These are phyloP conservation scores for Histomonas meleagridis DNA, from an alignment of 208 protist species.

Conservation along the genomic window DNA sequence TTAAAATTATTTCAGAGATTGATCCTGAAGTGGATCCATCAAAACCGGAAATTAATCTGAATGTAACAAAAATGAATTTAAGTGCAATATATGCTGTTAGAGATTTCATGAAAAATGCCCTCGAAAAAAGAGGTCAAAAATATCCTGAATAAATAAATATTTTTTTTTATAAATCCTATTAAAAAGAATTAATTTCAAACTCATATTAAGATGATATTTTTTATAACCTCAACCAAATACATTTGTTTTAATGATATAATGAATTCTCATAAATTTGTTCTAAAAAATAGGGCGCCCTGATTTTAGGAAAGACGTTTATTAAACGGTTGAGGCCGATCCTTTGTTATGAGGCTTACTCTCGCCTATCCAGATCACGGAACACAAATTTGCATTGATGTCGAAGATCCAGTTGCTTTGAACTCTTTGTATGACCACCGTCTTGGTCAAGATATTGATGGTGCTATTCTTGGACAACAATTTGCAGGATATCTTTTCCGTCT, in stretches of 20 bases:
- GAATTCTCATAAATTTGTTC: no score
- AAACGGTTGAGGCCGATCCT: not conserved
- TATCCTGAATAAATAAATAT: not conserved
- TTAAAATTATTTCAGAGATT: no score
- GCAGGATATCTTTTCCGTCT: slow-evolving; percentile 95
- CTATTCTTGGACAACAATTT: slow-evolving; percentile 68
- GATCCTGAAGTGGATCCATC: no score
- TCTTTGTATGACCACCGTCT: not conserved
- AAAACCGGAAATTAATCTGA: no score
- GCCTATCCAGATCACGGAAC: slow-evolving; percentile 66
- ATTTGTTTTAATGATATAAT: no score
- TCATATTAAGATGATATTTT: no score
- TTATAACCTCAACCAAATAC: no score
- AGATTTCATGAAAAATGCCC: not conserved
- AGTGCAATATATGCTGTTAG: not conserved
- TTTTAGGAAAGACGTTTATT: no score
- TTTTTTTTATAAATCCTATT: no score
- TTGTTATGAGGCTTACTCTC: slow-evolving; percentile 68
- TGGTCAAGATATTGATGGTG: slow-evolving; percentile 56
- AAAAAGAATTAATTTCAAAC: no score
- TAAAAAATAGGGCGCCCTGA: no score
- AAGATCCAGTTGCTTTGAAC: slow-evolving; percentile 54
- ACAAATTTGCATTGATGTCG: slow-evolving; percentile 69
- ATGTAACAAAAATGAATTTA: not conserved
- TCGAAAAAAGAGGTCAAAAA: not conserved